These are phyloP conservation scores for Clarireedia hainanense DNA, from an alignment of 2,329 filamentous ascomycete species.

Conservation along the genomic window DNA sequence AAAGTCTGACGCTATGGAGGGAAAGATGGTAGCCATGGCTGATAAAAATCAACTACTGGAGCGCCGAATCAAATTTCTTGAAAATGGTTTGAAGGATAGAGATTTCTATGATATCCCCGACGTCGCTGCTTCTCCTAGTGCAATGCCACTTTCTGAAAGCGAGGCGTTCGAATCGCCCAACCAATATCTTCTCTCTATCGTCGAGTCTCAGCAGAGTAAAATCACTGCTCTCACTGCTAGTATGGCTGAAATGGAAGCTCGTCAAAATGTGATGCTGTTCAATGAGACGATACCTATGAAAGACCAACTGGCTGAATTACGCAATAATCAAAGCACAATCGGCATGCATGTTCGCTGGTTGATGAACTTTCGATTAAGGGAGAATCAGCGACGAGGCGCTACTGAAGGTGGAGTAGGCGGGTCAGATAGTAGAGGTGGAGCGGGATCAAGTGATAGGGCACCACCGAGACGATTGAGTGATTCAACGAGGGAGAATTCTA, in stretches of 20 bases:
- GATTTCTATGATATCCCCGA: constrained; percentile 18
- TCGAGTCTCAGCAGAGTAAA: constrained; percentile 45
- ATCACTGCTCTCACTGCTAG: constrained; percentile 50
- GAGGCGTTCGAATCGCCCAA: constrained; percentile 31
- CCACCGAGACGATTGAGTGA: too few relatives aligned
- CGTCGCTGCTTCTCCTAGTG: constrained; percentile 13
- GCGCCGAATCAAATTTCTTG: constrained; percentile 36
- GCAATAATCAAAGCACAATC: constrained; percentile 28
- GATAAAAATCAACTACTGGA: constrained; percentile 35
- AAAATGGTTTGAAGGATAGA: constrained; percentile 28
- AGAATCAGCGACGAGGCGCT: constrained; percentile 18
- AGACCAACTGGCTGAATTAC: constrained; percentile 50
- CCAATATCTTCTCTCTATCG: constrained; percentile 37
- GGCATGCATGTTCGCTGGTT: constrained; percentile 31
- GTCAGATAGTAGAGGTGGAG: neutral
- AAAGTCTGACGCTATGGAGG: constrained; percentile 32
- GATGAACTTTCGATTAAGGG: constrained; percentile 28
- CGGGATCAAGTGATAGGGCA: too few relatives aligned
- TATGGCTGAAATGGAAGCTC: constrained; percentile 49
- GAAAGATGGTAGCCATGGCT: constrained; percentile 38
- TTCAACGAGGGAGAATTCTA: too few relatives aligned
- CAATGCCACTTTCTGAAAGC: constrained; percentile 12
- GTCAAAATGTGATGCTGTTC: constrained; percentile 52
- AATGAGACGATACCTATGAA: constrained; percentile 55
- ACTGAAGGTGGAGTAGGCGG: neutral